Percentiles rank a stretch among this genome's conserved stretches.
These are phyloP conservation scores for Mimosa bimucronata DNA, from an alignment of 306 rosid species.

Conservation along the genomic window DNA sequence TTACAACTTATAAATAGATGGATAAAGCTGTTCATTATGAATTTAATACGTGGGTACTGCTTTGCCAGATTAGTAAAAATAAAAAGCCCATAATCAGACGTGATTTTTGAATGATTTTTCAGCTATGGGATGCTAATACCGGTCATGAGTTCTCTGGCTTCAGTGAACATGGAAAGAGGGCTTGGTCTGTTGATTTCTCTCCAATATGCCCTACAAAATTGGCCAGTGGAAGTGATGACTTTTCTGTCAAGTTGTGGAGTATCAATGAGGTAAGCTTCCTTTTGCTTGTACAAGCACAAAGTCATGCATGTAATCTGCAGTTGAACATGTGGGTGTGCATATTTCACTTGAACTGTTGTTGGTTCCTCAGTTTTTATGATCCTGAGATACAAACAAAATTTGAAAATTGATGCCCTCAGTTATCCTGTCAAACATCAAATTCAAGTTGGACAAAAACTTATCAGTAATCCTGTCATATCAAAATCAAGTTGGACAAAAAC, in stretches of 20 bases:
- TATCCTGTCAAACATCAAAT: constrained; percentile 18
- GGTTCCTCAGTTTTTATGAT: constrained; percentile 34
- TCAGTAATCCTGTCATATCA: constrained; percentile 15
- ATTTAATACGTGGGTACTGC: constrained; percentile 8
- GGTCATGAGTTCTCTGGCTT: constrained; percentile 80
- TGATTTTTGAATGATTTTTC: constrained; percentile 40
- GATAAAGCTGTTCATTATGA: background rate
- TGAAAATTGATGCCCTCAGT: constrained; percentile 20
- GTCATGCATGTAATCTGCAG: background rate
- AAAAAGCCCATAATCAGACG: background rate
- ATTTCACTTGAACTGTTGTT: constrained; percentile 12
- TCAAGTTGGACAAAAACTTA: background rate
- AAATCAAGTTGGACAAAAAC: constrained; percentile 5
- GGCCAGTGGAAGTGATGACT: constrained; percentile 96
- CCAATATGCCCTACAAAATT: constrained; percentile 81
- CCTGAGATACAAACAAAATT: background rate
- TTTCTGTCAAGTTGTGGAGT: constrained; percentile 87
- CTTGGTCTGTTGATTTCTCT: constrained; percentile 97
- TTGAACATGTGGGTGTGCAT: constrained; percentile 27
- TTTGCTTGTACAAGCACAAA: constrained; percentile 6
- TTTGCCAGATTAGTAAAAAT: background rate
- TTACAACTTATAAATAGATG: background rate
- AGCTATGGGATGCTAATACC: constrained; percentile 95
- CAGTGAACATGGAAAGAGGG: constrained; percentile 81
- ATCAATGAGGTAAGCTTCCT: constrained; percentile 73